phyloP scores from a whole-genome alignment of 1,284 basidiomycete genomes.

The Irpex rosettiformis region DNA sequence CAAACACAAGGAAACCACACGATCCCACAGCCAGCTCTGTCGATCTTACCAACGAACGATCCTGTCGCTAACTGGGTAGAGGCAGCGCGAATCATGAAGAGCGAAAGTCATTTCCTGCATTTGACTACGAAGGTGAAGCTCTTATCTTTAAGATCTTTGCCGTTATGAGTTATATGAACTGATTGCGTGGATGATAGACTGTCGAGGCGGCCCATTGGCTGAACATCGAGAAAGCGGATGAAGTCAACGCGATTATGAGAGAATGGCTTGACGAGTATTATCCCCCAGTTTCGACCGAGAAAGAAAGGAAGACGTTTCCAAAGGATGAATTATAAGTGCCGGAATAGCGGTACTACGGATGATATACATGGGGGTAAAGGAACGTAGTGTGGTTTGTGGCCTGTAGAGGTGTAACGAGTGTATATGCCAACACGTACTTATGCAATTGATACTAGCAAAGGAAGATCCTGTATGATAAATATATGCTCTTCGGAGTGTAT shows the following conservation, averaged over 20 bases:
- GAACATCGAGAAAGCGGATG: slow-evolving; percentile 51
- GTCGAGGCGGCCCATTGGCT: slow-evolving; percentile 56
- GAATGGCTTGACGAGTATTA: slow-evolving; percentile 34
- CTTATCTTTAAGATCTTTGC: background rate
- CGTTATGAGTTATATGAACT: slow-evolving; percentile 6
- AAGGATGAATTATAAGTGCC: background rate
- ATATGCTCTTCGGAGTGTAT: too few species aligned
- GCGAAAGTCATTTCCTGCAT: slow-evolving; percentile 44
- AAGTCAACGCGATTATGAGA: slow-evolving; percentile 43
- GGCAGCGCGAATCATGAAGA: slow-evolving; percentile 39
- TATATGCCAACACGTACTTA: background rate
- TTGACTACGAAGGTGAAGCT: slow-evolving; percentile 47
- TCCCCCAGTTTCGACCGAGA: slow-evolving; percentile 1
- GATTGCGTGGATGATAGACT: slow-evolving; percentile 30
- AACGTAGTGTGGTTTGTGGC: background rate
- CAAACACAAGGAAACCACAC: slow-evolving; percentile 55
- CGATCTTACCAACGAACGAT: slow-evolving; percentile 55
- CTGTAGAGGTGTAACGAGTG: background rate
- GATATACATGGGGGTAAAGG: background rate
- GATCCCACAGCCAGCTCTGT: slow-evolving; percentile 53
- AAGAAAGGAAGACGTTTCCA: background rate
- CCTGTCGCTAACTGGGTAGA: slow-evolving; percentile 61
- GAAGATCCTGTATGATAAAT: too few species aligned
- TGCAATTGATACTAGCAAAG: background rate
- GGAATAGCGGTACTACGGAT: background rate